Evolutionary conservation across 768 basidiomycete genomes (phyloP).

Genomic region (Phlebiopsis flavidoalba): DNA sequence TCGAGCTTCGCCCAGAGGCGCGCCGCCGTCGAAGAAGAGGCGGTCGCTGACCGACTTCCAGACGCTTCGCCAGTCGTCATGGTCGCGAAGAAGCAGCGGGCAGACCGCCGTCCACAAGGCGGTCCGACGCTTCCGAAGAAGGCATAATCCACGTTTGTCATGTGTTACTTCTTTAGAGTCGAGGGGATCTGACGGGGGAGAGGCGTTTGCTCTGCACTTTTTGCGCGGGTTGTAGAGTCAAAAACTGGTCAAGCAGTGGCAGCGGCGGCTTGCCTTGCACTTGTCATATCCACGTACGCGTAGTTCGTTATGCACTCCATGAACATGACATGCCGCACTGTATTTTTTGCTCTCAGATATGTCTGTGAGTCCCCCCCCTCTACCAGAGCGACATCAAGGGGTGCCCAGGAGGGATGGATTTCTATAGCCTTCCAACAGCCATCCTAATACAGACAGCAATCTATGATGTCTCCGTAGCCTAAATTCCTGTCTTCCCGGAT

Average conservation of each 20-base stretch:
- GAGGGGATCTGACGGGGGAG: not conserved
- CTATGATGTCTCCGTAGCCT: no score
- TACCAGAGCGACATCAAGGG: no score
- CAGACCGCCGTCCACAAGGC: conserved; percentile 74
- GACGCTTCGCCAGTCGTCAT: conserved; percentile 93
- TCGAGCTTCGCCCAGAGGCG: conserved; percentile 88
- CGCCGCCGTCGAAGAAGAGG: conserved; percentile 65
- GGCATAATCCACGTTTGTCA: conserved; percentile 29
- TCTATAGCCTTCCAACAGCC: no score
- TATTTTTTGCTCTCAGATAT: conserved; percentile 3
- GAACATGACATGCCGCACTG: conserved; percentile 20
- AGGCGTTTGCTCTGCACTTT: conserved; percentile 5
- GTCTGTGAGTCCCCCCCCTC: no score
- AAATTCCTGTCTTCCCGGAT: no score
- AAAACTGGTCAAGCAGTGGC: conserved; percentile 8
- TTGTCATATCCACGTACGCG: conserved; percentile 14
- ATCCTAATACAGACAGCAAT: no score
- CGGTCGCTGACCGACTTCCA: conserved; percentile 44
- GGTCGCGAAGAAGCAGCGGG: conserved; percentile 83
- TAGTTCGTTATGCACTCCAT: conserved; percentile 19
- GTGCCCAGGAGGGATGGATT: no score
- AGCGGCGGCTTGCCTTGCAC: not conserved
- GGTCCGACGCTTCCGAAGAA: conserved; percentile 53
- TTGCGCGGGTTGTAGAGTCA: conserved; percentile 8
- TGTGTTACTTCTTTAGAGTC: not conserved